Evolutionary conservation across 192 early-diverging fungal genomes (phyloP).

Genomic region (Backusella circina): DNA sequence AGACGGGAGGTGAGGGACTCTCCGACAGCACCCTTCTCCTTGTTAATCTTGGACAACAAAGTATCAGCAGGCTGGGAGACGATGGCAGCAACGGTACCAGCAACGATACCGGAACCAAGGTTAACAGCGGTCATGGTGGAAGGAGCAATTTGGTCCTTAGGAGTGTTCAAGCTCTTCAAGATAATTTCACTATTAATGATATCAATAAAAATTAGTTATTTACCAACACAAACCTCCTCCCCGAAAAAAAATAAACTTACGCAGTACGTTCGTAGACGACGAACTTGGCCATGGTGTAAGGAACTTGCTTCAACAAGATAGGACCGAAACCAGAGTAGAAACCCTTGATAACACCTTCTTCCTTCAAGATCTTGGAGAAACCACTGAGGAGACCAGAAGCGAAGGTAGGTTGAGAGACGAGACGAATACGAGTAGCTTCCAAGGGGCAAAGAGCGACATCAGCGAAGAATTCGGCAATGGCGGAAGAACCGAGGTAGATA

Average conservation of each 20-base stretch:
- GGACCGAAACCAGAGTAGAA: conserved; percentile 80
- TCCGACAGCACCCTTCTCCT: too few relatives aligned
- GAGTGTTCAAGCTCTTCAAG: conserved; percentile 37
- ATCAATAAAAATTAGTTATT: neutral
- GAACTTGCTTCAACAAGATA: conserved; percentile 73
- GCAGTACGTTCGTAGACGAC: conserved; percentile 56
- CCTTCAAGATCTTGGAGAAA: conserved; percentile 54
- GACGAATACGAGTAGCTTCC: conserved; percentile 71
- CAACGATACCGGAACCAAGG: conserved; percentile 57
- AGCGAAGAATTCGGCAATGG: conserved; percentile 73
- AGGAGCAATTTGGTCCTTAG: conserved; percentile 43
- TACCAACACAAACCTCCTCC: neutral
- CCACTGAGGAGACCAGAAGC: conserved; percentile 58
- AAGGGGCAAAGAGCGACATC: conserved; percentile 73
- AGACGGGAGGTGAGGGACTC: conserved; percentile 59
- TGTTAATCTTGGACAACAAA: conserved; percentile 71
- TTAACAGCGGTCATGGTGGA: conserved; percentile 47
- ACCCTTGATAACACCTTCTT: conserved; percentile 63
- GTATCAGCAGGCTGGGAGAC: conserved; percentile 70
- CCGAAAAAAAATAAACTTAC: conserved; percentile 27
- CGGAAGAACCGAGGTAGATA: conserved; percentile 63
- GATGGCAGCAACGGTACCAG: conserved; percentile 64
- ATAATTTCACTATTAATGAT: conserved; percentile 39
- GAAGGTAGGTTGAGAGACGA: conserved; percentile 66
- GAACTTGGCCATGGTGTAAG: conserved; percentile 83